phyloP scores from a whole-genome alignment of 2,329 filamentous ascomycete species.

The Lasiodiplodia hormozganensis region DNA sequence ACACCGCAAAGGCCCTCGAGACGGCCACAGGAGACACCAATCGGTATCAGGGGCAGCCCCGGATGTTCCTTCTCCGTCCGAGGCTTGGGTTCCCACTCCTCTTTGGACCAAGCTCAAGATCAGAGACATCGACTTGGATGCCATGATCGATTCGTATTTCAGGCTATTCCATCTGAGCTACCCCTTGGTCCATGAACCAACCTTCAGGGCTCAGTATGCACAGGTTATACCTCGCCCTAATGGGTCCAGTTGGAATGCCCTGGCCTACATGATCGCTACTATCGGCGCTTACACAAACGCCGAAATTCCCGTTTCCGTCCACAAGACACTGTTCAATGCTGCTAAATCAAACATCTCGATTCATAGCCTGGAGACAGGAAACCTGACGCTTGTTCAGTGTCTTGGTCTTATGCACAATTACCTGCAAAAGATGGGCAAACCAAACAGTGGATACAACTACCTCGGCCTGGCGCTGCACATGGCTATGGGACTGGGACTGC shows the following conservation, averaged over 20 bases:
- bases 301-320: slow-evolving; percentile 50
- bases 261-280: slow-evolving; percentile 54
- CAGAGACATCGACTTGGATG: slow-evolving; percentile 18
- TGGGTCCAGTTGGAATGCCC: slow-evolving; percentile 53
- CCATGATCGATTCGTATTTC: slow-evolving; percentile 54
- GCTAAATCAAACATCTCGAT: slow-evolving; percentile 55
- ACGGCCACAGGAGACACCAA: slow-evolving; percentile 13
- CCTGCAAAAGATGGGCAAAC: slow-evolving; percentile 59
- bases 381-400: slow-evolving; percentile 56
- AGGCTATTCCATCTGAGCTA: slow-evolving; percentile 55
- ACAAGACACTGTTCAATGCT: slow-evolving; percentile 56
- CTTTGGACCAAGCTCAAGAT: slow-evolving; percentile 7
- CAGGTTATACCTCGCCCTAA: slow-evolving; percentile 52
- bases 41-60: not conserved
- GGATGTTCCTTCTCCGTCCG: not conserved
- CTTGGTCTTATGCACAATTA: slow-evolving; percentile 58
- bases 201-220: slow-evolving; percentile 56
- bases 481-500: slow-evolving; percentile 58
- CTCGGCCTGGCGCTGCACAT: slow-evolving; percentile 57
- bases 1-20: slow-evolving; percentile 28
- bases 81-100: slow-evolving; percentile 13
- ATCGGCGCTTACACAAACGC: slow-evolving; percentile 54
- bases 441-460: slow-evolving; percentile 59
- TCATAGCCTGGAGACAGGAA: slow-evolving; percentile 57
- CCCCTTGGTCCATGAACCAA: slow-evolving; percentile 56